These are phyloP conservation scores for Rhynchosporium graminicola DNA, from an alignment of 2,329 filamentous ascomycete genomes.

Conservation along the genomic window DNA sequence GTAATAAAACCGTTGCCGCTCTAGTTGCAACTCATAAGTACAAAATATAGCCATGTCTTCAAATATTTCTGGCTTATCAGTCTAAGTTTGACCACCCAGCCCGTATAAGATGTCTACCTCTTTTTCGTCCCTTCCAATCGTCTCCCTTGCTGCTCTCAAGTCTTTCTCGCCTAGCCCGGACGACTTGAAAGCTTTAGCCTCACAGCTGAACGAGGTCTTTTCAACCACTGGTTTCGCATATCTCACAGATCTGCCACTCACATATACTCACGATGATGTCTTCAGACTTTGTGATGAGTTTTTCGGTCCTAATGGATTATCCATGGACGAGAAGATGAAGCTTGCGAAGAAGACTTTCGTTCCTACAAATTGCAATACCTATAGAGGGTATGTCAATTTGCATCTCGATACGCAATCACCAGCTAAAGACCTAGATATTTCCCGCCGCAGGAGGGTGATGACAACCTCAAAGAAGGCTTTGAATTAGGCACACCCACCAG, in stretches of 20 bases:
- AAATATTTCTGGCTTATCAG: neutral
- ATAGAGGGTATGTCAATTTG: slow-evolving; percentile 42
- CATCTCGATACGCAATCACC: neutral
- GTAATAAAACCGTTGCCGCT: neutral
- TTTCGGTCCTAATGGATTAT: slow-evolving; percentile 40
- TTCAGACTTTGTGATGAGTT: slow-evolving; percentile 45
- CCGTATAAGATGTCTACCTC: slow-evolving; percentile 23
- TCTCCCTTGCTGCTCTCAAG: slow-evolving; percentile 44
- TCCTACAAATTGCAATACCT: slow-evolving; percentile 46
- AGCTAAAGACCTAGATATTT: slow-evolving; percentile 43
- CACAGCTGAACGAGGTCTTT: slow-evolving; percentile 45
- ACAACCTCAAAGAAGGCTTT: slow-evolving; percentile 51
- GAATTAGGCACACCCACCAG: slow-evolving; percentile 44
- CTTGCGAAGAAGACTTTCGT: slow-evolving; percentile 47
- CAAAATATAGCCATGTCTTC: neutral
- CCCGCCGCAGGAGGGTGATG: slow-evolving; percentile 43
- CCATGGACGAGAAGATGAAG: slow-evolving; percentile 43
- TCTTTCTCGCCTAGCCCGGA: slow-evolving; percentile 33
- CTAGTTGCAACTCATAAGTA: neutral
- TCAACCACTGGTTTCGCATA: slow-evolving; percentile 50
- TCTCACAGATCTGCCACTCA: slow-evolving; percentile 46
- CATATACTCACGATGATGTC: slow-evolving; percentile 46
- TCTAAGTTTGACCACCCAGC: neutral
- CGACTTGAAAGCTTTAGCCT: slow-evolving; percentile 40
- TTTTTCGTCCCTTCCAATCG: slow-evolving; percentile 46